Evolutionary conservation across 1,284 basidiomycete genomes (phyloP), one percentile per base, ranked within the genome.

Genomic region (Ustilago bromivora): DNA sequence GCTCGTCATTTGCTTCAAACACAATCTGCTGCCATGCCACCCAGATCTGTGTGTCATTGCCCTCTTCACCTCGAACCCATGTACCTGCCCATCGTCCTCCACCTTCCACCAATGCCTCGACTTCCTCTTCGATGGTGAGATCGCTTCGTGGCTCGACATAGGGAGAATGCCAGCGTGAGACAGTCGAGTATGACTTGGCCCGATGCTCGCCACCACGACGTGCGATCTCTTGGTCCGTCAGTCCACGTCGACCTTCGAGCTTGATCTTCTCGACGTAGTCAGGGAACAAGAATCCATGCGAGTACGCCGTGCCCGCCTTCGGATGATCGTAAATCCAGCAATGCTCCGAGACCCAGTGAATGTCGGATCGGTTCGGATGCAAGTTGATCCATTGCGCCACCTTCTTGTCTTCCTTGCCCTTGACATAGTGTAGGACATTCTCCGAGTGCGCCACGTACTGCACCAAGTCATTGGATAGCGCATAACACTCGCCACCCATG

Each of bases 271-370:
- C 89, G 32, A 92, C 93, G 85, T 96, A 92, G 28, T 95, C 94
- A 0, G 96, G 96, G 88, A 96, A 99, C n/a, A 98, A 87, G 88
- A 94, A 99, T 1, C 96, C 96, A 87, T 98, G 96, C 5, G 94
- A 92, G 86, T 98, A 98, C 15, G 87, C 68, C 88, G 96, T 98
- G 55, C 93, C 92, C 3, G 93, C 91, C 60, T 94, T 92, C 0
- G 96, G 96, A 87, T 98, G 96, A 86, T 99, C 96, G 87, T 99
- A 98, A 78, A 99, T 95, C 94, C 94, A 98, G 87, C 96, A 98
- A 34, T 92, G 91, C 85, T 99, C 96, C 80, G 93, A 92, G 35
- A 90, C 90, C 95, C 95, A 98, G 61, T 94, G 90, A 43, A 99
- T 91, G 76, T 92, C 89, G 40, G 90, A 88, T 12, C 92, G 90